Evolutionary conservation across 2,329 filamentous ascomycete species (phyloP).

Genomic region (Fusarium setosum): DNA sequence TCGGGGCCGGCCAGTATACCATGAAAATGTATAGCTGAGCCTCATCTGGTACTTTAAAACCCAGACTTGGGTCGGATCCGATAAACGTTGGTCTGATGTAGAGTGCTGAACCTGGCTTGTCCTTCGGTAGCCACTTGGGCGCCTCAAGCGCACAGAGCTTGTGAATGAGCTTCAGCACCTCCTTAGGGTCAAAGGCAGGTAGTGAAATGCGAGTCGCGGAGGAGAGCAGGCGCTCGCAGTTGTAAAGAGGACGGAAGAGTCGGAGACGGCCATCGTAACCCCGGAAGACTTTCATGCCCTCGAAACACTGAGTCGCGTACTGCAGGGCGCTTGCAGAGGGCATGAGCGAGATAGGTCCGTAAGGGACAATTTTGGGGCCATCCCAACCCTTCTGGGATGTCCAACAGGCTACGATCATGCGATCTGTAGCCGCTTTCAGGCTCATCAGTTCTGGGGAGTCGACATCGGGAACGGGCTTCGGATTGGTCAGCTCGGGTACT

Average conservation of each 20-base stretch:
- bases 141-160: conserved; percentile 2
- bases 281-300: conserved; percentile 21
- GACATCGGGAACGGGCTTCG: neutral
- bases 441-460: neutral
- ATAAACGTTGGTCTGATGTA: neutral
- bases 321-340: conserved; percentile 14
- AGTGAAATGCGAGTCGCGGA: conserved; percentile 5
- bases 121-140: conserved; percentile 6
- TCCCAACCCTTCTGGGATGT: conserved; percentile 2
- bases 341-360: conserved; percentile 3
- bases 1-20: neutral
- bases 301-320: conserved; percentile 13
- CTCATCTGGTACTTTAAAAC: neutral
- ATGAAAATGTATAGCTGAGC: neutral
- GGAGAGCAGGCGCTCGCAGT: conserved; percentile 11
- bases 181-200: conserved; percentile 1
- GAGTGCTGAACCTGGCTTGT: neutral
- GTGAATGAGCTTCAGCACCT: conserved; percentile 5
- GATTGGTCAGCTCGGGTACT: neutral
- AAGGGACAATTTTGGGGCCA: neutral
- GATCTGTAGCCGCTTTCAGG: conserved; percentile 5
- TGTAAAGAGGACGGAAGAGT: conserved; percentile 6
- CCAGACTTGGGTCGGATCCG: neutral
- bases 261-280: conserved; percentile 9
- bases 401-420: conserved; percentile 13